phyloP scores from a whole-genome alignment of 2,329 filamentous ascomycete genomes.

The Ophiostoma ulmi region DNA sequence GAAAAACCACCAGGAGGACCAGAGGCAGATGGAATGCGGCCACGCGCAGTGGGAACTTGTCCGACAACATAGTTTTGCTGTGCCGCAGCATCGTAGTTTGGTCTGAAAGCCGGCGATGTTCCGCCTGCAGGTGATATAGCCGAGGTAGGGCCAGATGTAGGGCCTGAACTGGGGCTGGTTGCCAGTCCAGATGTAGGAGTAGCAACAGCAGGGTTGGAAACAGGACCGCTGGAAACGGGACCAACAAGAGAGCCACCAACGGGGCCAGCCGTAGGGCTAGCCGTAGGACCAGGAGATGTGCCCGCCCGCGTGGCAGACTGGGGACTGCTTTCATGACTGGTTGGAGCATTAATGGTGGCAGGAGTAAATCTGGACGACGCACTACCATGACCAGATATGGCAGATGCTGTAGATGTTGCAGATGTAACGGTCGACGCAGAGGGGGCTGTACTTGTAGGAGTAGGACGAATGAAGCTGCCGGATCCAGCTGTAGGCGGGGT shows the following conservation, averaged over 20 bases:
- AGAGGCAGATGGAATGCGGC: slow-evolving; percentile 21
- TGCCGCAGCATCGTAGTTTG: not conserved
- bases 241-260: not conserved
- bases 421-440: not conserved
- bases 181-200: not conserved
- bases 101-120: not conserved
- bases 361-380: not conserved
- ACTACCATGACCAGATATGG: not conserved
- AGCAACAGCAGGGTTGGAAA: not conserved
- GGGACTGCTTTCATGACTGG: not conserved
- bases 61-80: slow-evolving; percentile 5
- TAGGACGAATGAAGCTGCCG: not conserved
- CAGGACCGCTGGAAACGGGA: not conserved
- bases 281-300: not conserved
- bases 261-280: not conserved
- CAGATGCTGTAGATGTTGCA: not conserved
- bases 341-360: not conserved
- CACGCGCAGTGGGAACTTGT: slow-evolving; percentile 17
- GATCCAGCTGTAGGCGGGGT: not conserved
- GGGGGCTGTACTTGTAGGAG: not conserved
- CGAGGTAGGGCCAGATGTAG: not conserved
- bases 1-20: not conserved
- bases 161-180: not conserved
- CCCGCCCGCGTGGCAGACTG: not conserved
- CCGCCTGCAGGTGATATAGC: not conserved